phyloP scores from a whole-genome alignment of 2,329 filamentous ascomycete genomes.

The Exophiala sp. region DNA sequence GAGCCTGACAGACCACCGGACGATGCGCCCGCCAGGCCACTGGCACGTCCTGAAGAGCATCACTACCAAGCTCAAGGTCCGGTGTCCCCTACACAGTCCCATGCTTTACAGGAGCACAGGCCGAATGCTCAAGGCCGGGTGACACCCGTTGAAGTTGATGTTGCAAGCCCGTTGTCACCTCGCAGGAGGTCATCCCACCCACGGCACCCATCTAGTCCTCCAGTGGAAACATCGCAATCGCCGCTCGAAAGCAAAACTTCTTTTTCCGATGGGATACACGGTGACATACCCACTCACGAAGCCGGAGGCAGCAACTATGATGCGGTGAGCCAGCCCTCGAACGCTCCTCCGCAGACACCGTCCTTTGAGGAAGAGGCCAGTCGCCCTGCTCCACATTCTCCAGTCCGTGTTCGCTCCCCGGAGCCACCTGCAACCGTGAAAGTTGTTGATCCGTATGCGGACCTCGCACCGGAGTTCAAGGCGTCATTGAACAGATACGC shows the following conservation, averaged over 20 bases:
- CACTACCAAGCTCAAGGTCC: constrained; percentile 3
- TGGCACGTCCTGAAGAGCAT: not conserved
- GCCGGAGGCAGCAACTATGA: constrained; percentile 38
- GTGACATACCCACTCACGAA: constrained; percentile 10
- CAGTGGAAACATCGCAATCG: not conserved
- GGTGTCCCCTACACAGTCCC: constrained; percentile 2
- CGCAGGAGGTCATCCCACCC: constrained; percentile 1
- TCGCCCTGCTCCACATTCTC: constrained; percentile 12
- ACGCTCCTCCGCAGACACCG: constrained; percentile 30
- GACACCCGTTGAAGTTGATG: constrained; percentile 17
- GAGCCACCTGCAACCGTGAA: constrained; percentile 13
- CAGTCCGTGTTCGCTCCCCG: constrained; percentile 1
- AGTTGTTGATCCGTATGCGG: constrained; percentile 44
- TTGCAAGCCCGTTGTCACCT: constrained; percentile 17
- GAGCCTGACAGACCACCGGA: constrained; percentile 16
- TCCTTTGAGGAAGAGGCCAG: not conserved
- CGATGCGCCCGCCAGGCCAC: constrained; percentile 17
- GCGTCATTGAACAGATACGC: constrained; percentile 52
- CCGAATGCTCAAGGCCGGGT: constrained; percentile 2
- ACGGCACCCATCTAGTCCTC: constrained; percentile 1
- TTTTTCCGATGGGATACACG: constrained; percentile 5
- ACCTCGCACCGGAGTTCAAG: constrained; percentile 53
- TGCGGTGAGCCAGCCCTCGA: constrained; percentile 42
- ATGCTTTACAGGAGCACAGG: constrained; percentile 5
- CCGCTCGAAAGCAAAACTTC: constrained; percentile 4